Percentiles rank a stretch among this genome's conserved stretches.
Conservation (phyloP, 768 basidiomycete genomes). For the Saitozyma podzolica region DNA sequence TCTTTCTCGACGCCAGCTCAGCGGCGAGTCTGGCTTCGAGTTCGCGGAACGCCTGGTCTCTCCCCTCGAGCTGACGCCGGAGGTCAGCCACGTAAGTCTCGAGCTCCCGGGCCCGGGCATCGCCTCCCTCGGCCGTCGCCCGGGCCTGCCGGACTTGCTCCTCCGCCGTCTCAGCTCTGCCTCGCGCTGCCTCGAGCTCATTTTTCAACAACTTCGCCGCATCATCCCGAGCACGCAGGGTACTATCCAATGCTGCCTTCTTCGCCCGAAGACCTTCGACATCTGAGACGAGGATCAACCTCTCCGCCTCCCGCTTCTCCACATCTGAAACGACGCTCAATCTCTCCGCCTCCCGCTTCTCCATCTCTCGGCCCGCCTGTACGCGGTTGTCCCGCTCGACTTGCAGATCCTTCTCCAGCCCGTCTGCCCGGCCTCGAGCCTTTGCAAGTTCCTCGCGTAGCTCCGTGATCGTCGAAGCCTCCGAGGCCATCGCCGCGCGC, state of each 20-base stretch:
- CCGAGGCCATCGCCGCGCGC: conserved; percentile 21
- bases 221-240: too few species aligned
- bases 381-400: neutral
- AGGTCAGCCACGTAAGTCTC: conserved; percentile 1
- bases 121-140: neutral
- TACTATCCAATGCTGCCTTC: too few species aligned
- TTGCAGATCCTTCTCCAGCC: neutral
- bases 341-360: neutral
- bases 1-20: neutral
- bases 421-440: neutral
- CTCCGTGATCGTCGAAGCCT: conserved; percentile 18
- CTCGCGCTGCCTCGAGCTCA: neutral
- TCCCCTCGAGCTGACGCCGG: neutral
- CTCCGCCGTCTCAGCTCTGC: neutral
- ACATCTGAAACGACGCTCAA: neutral
- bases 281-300: neutral
- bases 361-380: neutral
- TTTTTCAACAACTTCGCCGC: too few species aligned
- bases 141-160: neutral
- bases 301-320: neutral
- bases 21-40: neutral
- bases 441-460: conserved; percentile 25
- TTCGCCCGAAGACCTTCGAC: neutral
- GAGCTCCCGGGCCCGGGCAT: neutral
- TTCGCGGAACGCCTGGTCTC: neutral